Percentiles rank a stretch among this genome's conserved stretches.
Conservation (phyloP, 2,329 filamentous ascomycete species). For the Pseudofabraea citricarpa region DNA sequence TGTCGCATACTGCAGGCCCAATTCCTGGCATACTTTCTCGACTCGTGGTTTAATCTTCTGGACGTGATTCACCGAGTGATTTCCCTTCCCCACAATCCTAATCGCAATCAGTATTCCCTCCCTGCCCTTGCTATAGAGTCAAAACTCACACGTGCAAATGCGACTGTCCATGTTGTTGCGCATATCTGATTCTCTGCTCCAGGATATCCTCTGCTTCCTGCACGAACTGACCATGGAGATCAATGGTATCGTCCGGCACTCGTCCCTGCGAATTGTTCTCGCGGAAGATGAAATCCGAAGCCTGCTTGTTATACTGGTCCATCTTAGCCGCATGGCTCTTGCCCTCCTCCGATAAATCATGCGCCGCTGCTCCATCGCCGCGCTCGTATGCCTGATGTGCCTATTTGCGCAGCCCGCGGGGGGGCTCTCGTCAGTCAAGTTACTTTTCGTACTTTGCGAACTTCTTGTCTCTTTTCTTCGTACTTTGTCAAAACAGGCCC, state of each 20-base stretch:
- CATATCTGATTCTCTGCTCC: constrained; percentile 77
- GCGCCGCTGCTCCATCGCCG: constrained; percentile 80
- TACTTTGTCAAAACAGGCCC: constrained; percentile 71
- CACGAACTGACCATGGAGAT: constrained; percentile 91
- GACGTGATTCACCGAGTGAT: constrained; percentile 75
- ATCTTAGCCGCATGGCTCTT: constrained; percentile 80
- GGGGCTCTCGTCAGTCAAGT: too few species aligned
- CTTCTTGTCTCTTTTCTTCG: too few species aligned
- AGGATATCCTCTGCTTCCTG: constrained; percentile 92
- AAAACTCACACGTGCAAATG: constrained; percentile 72
- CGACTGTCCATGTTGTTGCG: constrained; percentile 65
- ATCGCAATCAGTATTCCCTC: background rate
- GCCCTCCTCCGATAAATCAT: constrained; percentile 77
- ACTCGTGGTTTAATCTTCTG: constrained; percentile 96
- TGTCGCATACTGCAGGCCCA: constrained; percentile 77
- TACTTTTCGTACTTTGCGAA: too few species aligned
- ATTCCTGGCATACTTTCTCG: constrained; percentile 77
- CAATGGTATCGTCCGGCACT: constrained; percentile 77
- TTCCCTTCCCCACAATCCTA: constrained; percentile 88
- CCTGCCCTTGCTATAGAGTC: background rate
- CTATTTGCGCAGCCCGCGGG: too few species aligned
- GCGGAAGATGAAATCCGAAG: constrained; percentile 89
- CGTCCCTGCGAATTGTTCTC: constrained; percentile 82
- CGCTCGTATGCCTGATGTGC: constrained; percentile 74
- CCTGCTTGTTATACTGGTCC: constrained; percentile 86